These are phyloP conservation scores for Cicer chorassanicum DNA, from an alignment of 306 rosid species.

Conservation along the genomic window DNA sequence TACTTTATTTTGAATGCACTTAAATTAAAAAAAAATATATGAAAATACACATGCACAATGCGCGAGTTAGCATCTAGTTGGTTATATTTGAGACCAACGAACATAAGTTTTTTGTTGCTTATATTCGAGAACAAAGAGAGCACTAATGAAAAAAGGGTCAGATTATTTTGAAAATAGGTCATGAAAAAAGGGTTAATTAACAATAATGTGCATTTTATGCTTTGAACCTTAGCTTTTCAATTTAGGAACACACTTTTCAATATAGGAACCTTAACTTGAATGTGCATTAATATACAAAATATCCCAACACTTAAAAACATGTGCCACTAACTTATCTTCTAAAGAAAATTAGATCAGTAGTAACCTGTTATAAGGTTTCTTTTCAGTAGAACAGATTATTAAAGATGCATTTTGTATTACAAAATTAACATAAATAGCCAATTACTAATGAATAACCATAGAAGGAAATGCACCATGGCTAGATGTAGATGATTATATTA, in stretches of 20 bases:
- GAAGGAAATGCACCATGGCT: not conserved
- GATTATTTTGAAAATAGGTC: too few species aligned
- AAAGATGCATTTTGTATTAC: slow-evolving; percentile 26
- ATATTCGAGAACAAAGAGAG: too few species aligned
- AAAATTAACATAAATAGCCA: slow-evolving; percentile 33
- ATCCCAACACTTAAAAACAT: slow-evolving; percentile 1
- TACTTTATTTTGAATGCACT: too few species aligned
- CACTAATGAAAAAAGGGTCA: too few species aligned
- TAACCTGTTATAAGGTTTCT: slow-evolving; percentile 31
- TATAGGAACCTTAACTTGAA: slow-evolving; percentile 1
- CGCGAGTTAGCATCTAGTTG: too few species aligned
- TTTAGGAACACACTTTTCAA: not conserved
- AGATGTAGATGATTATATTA: not conserved
- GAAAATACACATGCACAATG: too few species aligned
- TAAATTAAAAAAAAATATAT: too few species aligned
- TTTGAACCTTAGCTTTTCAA: too few species aligned
- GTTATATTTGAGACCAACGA: too few species aligned
- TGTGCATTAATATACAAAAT: slow-evolving; percentile 34
- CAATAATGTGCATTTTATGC: too few species aligned
- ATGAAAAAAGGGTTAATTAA: too few species aligned
- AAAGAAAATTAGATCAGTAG: slow-evolving; percentile 42
- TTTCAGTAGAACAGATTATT: slow-evolving; percentile 25
- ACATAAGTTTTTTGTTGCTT: too few species aligned
- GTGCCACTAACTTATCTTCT: slow-evolving; percentile 16
- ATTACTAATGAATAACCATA: slow-evolving; percentile 30